These are phyloP conservation scores for Urochloa ruziziensis DNA, from an alignment of 176 grass and related monocot genomes.

Conservation along the genomic window DNA sequence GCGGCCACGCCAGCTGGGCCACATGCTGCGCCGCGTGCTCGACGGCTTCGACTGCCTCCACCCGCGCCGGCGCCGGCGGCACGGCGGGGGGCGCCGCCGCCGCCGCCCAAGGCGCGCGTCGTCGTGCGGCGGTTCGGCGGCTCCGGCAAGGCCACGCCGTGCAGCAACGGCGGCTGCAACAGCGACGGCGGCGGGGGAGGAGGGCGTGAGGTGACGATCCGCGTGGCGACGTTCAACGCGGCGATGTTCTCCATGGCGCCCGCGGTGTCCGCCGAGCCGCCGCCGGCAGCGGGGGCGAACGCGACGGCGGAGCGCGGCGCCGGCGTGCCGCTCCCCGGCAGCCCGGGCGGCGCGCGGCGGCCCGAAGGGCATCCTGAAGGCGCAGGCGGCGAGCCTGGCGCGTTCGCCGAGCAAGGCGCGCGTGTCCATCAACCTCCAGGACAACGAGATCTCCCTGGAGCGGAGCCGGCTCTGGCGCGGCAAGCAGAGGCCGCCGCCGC, in stretches of 20 bases:
- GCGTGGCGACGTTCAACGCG: slow-evolving; percentile 93
- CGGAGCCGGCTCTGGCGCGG: slow-evolving; percentile 31
- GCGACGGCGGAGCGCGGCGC: background rate
- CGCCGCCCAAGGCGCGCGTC: slow-evolving; percentile 35
- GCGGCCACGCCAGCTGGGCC: background rate
- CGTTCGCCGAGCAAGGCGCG: slow-evolving; percentile 64
- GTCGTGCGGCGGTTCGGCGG: slow-evolving; percentile 29
- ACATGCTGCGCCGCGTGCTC: slow-evolving; percentile 47
- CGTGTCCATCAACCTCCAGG: slow-evolving; percentile 91
- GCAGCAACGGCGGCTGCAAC: background rate
- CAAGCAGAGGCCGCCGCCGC: background rate
- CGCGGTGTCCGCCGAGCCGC: slow-evolving; percentile 33
- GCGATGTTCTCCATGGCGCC: slow-evolving; percentile 98
- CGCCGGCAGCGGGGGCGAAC: background rate
- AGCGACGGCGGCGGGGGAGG: background rate
- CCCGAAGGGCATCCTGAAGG: slow-evolving; percentile 88
- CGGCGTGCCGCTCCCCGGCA: background rate
- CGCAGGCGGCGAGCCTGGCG: slow-evolving; percentile 49
- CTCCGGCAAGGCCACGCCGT: background rate
- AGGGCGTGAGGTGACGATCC: slow-evolving; percentile 38
- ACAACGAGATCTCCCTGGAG: slow-evolving; percentile 93
- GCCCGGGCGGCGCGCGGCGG: slow-evolving; percentile 26
- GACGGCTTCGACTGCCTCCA: slow-evolving; percentile 34
- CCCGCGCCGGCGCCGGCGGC: slow-evolving; percentile 48
- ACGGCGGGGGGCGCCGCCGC: background rate